phyloP scores from a whole-genome alignment of 345 rosid genomes.

The Pistacia vera region DNA sequence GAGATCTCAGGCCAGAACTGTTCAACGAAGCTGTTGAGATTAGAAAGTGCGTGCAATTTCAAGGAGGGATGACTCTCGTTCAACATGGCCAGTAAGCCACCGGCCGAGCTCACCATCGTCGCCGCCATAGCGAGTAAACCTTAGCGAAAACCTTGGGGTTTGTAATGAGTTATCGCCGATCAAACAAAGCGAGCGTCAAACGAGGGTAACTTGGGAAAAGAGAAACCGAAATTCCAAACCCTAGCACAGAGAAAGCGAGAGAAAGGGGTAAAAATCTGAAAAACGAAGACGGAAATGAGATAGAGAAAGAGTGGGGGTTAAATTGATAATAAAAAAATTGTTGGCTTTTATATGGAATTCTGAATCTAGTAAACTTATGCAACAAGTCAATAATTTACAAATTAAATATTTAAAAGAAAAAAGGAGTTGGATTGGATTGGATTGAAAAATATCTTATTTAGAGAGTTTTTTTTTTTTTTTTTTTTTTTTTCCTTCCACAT shows the following conservation, averaged over 20 bases:
- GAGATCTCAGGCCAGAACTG: constrained; percentile 99
- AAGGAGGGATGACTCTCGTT: constrained; percentile 80
- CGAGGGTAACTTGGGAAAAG: not conserved
- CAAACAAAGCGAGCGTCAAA: not conserved
- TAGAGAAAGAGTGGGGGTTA: too few relatives aligned
- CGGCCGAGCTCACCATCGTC: constrained; percentile 90
- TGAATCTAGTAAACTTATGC: too few relatives aligned
- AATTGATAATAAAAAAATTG: too few relatives aligned
- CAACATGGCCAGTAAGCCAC: constrained; percentile 95
- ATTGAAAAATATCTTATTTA: too few relatives aligned
- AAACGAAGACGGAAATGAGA: too few relatives aligned
- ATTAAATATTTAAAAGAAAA: too few relatives aligned
- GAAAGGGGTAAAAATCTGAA: too few relatives aligned
- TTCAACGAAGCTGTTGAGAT: constrained; percentile 87
- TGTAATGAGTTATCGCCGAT: not conserved
- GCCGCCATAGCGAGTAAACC: constrained; percentile 40
- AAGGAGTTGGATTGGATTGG: too few relatives aligned
- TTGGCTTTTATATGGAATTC: too few relatives aligned
- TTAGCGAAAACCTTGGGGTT: not conserved
- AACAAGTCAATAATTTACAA: too few relatives aligned
- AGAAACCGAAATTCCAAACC: constrained; percentile 13
- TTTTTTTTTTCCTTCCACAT: too few relatives aligned
- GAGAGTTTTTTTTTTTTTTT: too few relatives aligned
- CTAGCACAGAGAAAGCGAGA: not conserved
- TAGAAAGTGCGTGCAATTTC: constrained; percentile 87